Conservation (phyloP, 2,329 filamentous ascomycete species). For the Verticillium zaregamsianum region DNA sequence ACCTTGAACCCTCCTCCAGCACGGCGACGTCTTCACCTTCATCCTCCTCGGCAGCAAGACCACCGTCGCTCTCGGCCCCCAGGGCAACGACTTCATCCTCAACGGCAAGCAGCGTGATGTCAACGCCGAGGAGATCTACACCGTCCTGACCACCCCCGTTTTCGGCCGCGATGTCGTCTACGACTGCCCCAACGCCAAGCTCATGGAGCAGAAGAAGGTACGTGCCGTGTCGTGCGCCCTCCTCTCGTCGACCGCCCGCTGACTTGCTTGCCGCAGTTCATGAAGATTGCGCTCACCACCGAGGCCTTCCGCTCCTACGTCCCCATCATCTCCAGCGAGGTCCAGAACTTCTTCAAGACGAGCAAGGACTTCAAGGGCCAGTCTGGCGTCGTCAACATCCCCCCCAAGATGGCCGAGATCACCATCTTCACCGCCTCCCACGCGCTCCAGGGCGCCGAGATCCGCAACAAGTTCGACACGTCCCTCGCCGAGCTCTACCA, state of each 20-base stretch:
- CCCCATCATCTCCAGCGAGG: constrained; percentile 71
- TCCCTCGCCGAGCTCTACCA: constrained; percentile 80
- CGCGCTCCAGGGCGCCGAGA: constrained; percentile 78
- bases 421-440: constrained; percentile 89
- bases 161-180: constrained; percentile 88
- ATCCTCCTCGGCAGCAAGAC: constrained; percentile 84
- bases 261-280: constrained; percentile 49
- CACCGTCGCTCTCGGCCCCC: constrained; percentile 76
- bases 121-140: constrained; percentile 87
- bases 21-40: constrained; percentile 88
- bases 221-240: background rate
- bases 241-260: constrained; percentile 5
- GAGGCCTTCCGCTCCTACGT: constrained; percentile 74
- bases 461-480: constrained; percentile 75
- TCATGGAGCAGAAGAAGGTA: constrained; percentile 97
- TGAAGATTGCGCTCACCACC: constrained; percentile 75
- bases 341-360: constrained; percentile 67
- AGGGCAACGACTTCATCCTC: constrained; percentile 86
- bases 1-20: constrained; percentile 38
- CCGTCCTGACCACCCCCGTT: constrained; percentile 64
- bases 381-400: constrained; percentile 67
- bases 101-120: constrained; percentile 89
- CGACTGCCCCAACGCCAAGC: constrained; percentile 84
- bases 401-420: constrained; percentile 75
- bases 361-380: constrained; percentile 62